Base-by-base conservation (phyloP, 345 rosid genomes). In the Citrus maxima region DNA sequence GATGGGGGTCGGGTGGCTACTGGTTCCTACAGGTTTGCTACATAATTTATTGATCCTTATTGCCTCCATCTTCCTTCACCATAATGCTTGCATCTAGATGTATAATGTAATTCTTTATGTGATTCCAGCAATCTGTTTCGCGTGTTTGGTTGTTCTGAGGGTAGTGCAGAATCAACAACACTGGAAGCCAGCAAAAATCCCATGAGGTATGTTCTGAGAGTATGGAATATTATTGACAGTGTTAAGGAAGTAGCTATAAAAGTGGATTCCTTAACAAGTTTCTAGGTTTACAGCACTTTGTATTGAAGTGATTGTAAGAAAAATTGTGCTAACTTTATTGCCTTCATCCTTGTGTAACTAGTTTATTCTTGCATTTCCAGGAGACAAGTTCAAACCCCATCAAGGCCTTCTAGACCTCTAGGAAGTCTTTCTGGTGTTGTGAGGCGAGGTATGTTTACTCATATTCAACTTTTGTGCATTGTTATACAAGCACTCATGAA, bases 101-200 rank as follows among this genome's bases (percentile, higher is more conserved):
- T 75, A 22, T 76, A 73, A 79, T 54, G 27, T 19, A 34, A 27
- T 3, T 56, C 42, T 64, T 77, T 42, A 51, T 76, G 73, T 67
- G 51, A 80, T 79, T 81, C 30, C 85, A 91, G 95, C 92, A 91
- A 91, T 75, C 80, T 89, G 75, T 89, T 91, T 83, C 93, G 89
- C 9, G 90, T 91, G 28, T 91, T 91, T 80, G 95, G 95, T 73
- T 86, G 87, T 82, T 80, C 92, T 49, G 77, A 79, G 67, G 90
- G 88, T 62, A 86, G 91, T 24, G 77, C 80, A 6, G 93, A 89
- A 78, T 87, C 88, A 81, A 76, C 89, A 78, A 89, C 83, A 13
- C 64, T 89, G 83, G 92, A 89, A 83, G 92, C 92, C 69, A 91
- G 88, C 84, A 91, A 89, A 88, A 89, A 82, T 66, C 95, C 95